phyloP scores from a whole-genome alignment of 805 yeast genomes.

The Spathaspora hagerdaliae region DNA sequence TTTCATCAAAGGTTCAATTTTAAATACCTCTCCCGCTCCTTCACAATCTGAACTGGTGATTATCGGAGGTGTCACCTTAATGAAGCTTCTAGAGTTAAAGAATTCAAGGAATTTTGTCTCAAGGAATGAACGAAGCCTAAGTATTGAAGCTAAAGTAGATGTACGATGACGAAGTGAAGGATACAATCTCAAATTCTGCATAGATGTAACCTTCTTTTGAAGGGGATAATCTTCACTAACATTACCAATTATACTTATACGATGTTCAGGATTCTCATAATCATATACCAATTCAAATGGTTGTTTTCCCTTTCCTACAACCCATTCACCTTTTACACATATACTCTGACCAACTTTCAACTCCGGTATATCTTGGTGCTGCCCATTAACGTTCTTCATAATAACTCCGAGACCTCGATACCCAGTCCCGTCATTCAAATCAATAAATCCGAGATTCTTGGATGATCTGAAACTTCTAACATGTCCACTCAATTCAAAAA shows the following conservation, averaged over 20 bases:
- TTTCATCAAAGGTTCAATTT: conserved; percentile 37
- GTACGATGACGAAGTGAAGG: conserved; percentile 81
- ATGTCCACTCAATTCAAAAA: conserved; percentile 54
- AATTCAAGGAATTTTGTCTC: conserved; percentile 52
- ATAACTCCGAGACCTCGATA: conserved; percentile 49
- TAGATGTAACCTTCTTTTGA: conserved; percentile 72
- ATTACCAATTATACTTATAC: conserved; percentile 52
- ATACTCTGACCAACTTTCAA: conserved; percentile 48
- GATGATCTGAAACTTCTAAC: conserved; percentile 66
- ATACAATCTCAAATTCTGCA: conserved; percentile 62
- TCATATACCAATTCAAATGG: conserved; percentile 26
- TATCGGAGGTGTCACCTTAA: conserved; percentile 81
- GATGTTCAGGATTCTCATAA: conserved; percentile 21
- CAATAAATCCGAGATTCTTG: conserved; percentile 77
- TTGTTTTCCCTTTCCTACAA: conserved; percentile 29
- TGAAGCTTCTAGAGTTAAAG: conserved; percentile 51
- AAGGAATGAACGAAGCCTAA: conserved; percentile 69
- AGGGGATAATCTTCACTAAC: conserved; percentile 69
- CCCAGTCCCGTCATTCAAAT: conserved; percentile 74
- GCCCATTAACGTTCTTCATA: conserved; percentile 14
- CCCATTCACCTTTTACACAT: conserved; percentile 28
- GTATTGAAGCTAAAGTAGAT: conserved; percentile 54
- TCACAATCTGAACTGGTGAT: conserved; percentile 91
- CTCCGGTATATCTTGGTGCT: conserved; percentile 22
- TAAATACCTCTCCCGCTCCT: conserved; percentile 93